Base-by-base conservation (phyloP, 2,329 filamentous ascomycete genomes). In the Stachybotrys chartarum region DNA sequence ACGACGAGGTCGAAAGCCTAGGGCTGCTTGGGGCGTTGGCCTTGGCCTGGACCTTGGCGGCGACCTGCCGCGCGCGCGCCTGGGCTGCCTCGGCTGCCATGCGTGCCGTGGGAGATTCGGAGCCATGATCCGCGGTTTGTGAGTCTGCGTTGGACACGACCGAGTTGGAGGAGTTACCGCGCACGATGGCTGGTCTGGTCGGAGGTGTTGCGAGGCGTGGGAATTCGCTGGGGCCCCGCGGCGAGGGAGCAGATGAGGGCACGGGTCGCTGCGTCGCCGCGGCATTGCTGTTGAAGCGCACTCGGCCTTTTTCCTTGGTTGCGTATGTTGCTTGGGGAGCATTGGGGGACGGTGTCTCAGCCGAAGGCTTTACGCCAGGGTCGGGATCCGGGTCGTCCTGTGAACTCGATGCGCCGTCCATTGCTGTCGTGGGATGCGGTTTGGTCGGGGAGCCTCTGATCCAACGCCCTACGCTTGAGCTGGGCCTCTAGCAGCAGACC, bases 201-300 rank as follows among this genome's bases (percentile, higher is more conserved):
- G 16, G 45, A 12, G 45, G 18, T 8, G 45, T n/a, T 17, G 45
- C 16, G 11, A 47, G 45, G 3, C 16, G 16, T 17, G 10, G 45
- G 8, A 8, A 8, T 6, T n/a, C 45, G 8, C 17, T n/a, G 16
- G 45, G 16, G 16, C 10, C n/a, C 8, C 45, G 6, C 55, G 54
- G 45, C 53, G 54, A 32, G 58, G 54, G 49, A 54, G 51, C 30
- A 57, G 54, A 12, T 58, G 64, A 50, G 47, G 54, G 51, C 24
- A 57, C 54, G 11, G 59, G 65, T 51, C 61, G 68, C 56, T 58
- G 68, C 46, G 61, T 68, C 24, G 62, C 65, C 17, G 62, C 72
- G 31, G 75, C 72, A 55, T 69, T 73, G 65, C 75, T 78, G 61
- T 78, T 78, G 60, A 78, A 78, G 7, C 76, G 71, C 31, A 78